These are phyloP conservation scores for Cladosporium oxysporum DNA, from an alignment of 2,329 filamentous ascomycete genomes.

Conservation along the genomic window DNA sequence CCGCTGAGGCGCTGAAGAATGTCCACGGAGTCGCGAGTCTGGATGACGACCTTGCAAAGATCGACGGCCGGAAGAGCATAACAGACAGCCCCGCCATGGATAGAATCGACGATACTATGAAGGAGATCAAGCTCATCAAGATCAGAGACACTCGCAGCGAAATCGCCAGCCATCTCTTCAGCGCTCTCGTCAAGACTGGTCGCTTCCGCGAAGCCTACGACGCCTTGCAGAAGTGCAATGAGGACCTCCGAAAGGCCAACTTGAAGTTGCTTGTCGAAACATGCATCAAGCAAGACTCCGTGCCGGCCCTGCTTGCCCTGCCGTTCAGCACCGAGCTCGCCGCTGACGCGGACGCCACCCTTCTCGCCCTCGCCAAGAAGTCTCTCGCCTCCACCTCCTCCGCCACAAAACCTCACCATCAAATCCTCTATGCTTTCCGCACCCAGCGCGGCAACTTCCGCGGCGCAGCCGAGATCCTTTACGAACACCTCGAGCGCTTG, in stretches of 20 bases:
- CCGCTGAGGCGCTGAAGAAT: slow-evolving; percentile 52
- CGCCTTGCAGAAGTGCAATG: slow-evolving; percentile 71
- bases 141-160: slow-evolving; percentile 57
- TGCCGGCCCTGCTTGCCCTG: slow-evolving; percentile 61
- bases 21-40: slow-evolving; percentile 16
- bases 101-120: slow-evolving; percentile 32
- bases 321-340: slow-evolving; percentile 74
- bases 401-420: slow-evolving; percentile 68
- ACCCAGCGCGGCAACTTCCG: slow-evolving; percentile 83
- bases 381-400: slow-evolving; percentile 57
- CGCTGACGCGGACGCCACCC: slow-evolving; percentile 75
- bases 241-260: slow-evolving; percentile 68
- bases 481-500: slow-evolving; percentile 57
- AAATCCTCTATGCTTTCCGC: slow-evolving; percentile 89
- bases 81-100: slow-evolving; percentile 33
- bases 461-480: slow-evolving; percentile 64
- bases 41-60: slow-evolving; percentile 23
- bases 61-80: slow-evolving; percentile 34
- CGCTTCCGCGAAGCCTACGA: slow-evolving; percentile 83
- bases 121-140: slow-evolving; percentile 38
- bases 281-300: slow-evolving; percentile 35
- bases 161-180: slow-evolving; percentile 81
- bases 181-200: slow-evolving; percentile 73
- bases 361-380: slow-evolving; percentile 70
- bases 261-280: slow-evolving; percentile 65